Conservation (phyloP, 129 eudicot genomes). For the Escallonia rubra region DNA sequence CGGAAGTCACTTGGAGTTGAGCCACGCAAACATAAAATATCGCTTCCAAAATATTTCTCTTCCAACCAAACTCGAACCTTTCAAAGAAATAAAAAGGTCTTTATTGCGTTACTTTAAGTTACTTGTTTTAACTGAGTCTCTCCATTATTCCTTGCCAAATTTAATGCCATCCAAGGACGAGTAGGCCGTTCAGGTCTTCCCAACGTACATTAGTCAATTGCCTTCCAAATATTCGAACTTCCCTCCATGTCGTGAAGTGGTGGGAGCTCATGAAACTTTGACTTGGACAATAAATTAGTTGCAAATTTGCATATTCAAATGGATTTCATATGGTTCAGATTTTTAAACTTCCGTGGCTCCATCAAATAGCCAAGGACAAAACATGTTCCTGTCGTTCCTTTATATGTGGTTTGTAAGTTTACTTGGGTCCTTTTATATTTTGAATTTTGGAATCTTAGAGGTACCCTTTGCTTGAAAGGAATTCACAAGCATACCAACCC, state of each 20-base stretch:
- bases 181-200: neutral
- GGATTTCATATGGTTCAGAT: neutral
- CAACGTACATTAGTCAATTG: neutral
- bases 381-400: neutral
- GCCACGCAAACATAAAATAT: too few species aligned
- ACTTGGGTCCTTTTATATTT: too few species aligned
- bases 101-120: too few species aligned
- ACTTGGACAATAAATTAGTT: neutral
- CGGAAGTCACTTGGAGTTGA: too few species aligned
- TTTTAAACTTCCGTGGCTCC: neutral
- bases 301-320: neutral
- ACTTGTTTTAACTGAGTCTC: too few species aligned
- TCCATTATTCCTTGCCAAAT: too few species aligned
- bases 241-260: neutral
- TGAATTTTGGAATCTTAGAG: too few species aligned
- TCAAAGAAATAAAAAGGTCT: too few species aligned
- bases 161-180: neutral
- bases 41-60: too few species aligned
- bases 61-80: too few species aligned
- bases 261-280: neutral
- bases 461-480: neutral
- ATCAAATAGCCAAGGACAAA: neutral
- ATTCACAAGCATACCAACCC: neutral
- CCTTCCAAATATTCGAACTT: neutral
- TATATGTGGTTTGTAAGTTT: too few species aligned